phyloP scores from a whole-genome alignment of 345 rosid genomes.

The Hypericum androsaemum region DNA sequence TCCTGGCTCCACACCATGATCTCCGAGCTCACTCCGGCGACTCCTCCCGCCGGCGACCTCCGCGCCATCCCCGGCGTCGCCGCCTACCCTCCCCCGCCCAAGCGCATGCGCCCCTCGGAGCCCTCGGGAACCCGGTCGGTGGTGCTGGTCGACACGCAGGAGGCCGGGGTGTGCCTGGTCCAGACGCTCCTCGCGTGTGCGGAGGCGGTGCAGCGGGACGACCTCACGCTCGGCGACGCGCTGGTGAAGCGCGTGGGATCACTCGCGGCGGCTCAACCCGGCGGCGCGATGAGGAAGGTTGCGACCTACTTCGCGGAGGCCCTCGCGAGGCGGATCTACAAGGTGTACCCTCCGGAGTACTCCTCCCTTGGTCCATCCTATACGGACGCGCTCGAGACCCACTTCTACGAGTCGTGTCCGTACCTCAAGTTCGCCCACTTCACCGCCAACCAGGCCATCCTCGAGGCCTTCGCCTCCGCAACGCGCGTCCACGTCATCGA shows the following conservation, averaged over 20 bases:
- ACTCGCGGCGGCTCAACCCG: constrained; percentile 9
- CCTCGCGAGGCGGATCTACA: no score
- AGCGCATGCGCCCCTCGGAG: no score
- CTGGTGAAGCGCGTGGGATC: constrained; percentile 16
- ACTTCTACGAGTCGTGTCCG: constrained; percentile 77
- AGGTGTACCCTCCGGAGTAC: neutral
- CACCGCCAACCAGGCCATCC: constrained; percentile 76
- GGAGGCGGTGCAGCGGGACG: constrained; percentile 21
- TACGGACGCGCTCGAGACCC: constrained; percentile 61
- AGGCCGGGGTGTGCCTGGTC: constrained; percentile 22
- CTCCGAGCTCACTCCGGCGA: constrained; percentile 46
- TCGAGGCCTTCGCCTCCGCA: constrained; percentile 20
- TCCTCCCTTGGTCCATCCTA: constrained; percentile 33
- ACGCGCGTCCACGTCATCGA: constrained; percentile 25
- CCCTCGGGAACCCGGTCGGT: constrained; percentile 21
- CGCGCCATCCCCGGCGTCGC: constrained; percentile 66
- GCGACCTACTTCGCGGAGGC: no score
- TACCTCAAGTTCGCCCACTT: constrained; percentile 83
- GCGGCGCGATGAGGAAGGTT: no score
- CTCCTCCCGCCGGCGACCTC: constrained; percentile 29
- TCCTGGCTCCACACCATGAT: constrained; percentile 62
- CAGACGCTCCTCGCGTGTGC: constrained; percentile 26
- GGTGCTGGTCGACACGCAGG: constrained; percentile 21
- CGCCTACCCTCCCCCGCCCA: constrained; percentile 15
- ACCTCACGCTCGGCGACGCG: constrained; percentile 18